Conservation (phyloP, 2,329 filamentous ascomycete species). For the Boeremia lycopersici region DNA sequence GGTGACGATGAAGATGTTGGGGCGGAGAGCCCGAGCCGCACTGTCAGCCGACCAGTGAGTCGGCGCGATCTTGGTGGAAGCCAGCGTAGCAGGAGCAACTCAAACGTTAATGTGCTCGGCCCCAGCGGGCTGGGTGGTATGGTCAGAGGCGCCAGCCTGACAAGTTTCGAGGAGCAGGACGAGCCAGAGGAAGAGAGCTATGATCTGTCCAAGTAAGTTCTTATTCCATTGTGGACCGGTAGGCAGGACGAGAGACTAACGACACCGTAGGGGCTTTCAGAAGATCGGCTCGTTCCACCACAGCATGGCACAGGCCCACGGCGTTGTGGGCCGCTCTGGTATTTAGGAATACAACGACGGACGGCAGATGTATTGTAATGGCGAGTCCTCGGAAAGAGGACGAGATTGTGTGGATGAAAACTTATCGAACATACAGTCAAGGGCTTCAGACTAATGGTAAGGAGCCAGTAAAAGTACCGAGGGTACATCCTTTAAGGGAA, state of each 20-base stretch:
- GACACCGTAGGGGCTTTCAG: slow-evolving; percentile 52
- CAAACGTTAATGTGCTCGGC: slow-evolving; percentile 33
- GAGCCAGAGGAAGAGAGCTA: slow-evolving; percentile 55
- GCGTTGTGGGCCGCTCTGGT: slow-evolving; percentile 28
- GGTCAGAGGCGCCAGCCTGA: slow-evolving; percentile 44
- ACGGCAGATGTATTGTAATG: not conserved
- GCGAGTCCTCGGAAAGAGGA: not conserved
- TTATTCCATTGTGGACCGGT: no score
- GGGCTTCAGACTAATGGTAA: not conserved
- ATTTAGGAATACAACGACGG: not conserved
- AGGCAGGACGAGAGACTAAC: slow-evolving; percentile 21
- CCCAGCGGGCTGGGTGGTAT: slow-evolving; percentile 36
- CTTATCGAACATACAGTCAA: not conserved
- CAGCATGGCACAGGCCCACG: slow-evolving; percentile 41
- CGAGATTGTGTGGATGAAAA: not conserved
- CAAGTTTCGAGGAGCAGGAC: slow-evolving; percentile 47
- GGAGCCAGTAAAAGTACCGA: not conserved
- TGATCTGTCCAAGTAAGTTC: slow-evolving; percentile 56
- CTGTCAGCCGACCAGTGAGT: slow-evolving; percentile 43
- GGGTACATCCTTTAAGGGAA: no score
- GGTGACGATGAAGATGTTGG: slow-evolving; percentile 44
- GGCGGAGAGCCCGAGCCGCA: slow-evolving; percentile 44
- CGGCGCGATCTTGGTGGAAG: slow-evolving; percentile 34
- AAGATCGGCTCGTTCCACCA: slow-evolving; percentile 56
- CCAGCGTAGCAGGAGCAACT: slow-evolving; percentile 40